Evolutionary conservation across 177 flowering plant genomes (phyloP).

Genomic region (Tripterygium wilfordii): DNA sequence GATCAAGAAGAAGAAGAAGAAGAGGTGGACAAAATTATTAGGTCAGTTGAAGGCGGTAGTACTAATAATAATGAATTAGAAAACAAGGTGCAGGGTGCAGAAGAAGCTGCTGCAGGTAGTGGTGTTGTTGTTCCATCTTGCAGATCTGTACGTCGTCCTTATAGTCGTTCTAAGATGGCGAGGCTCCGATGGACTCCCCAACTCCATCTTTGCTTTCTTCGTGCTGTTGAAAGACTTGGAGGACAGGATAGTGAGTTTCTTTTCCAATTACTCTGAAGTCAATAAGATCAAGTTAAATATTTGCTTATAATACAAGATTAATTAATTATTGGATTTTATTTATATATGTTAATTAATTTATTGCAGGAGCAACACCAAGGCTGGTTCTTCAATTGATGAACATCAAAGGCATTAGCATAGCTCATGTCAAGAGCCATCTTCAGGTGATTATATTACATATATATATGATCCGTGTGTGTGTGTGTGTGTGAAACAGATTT

Average conservation of each 20-base stretch:
- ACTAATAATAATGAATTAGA: conserved; percentile 41
- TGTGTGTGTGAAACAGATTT: too few relatives aligned
- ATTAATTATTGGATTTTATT: neutral
- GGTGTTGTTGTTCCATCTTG: too few relatives aligned
- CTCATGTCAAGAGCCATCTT: conserved; percentile 60
- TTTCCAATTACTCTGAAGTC: neutral
- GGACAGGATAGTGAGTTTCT: conserved; percentile 46
- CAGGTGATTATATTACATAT: conserved; percentile 23
- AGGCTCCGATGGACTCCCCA: conserved; percentile 58
- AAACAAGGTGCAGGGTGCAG: conserved; percentile 10
- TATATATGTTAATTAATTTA: neutral
- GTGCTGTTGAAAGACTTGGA: conserved; percentile 47
- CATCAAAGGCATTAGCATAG: conserved; percentile 49
- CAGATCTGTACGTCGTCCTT: conserved; percentile 43
- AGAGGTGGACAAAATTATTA: conserved; percentile 1
- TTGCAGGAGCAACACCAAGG: conserved; percentile 52
- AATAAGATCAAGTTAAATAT: too few relatives aligned
- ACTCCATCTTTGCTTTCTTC: conserved; percentile 51
- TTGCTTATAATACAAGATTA: too few relatives aligned
- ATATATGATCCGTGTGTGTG: neutral
- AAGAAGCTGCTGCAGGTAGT: too few relatives aligned
- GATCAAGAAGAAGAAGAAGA: conserved; percentile 4
- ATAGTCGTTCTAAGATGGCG: conserved; percentile 43
- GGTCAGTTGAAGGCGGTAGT: conserved; percentile 14
- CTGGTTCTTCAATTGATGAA: conserved; percentile 57